Evolutionary conservation across 176 grass and related monocot species (phyloP), one percentile per base, ranked within the genome.

Genomic region (Oryza meyeriana): DNA sequence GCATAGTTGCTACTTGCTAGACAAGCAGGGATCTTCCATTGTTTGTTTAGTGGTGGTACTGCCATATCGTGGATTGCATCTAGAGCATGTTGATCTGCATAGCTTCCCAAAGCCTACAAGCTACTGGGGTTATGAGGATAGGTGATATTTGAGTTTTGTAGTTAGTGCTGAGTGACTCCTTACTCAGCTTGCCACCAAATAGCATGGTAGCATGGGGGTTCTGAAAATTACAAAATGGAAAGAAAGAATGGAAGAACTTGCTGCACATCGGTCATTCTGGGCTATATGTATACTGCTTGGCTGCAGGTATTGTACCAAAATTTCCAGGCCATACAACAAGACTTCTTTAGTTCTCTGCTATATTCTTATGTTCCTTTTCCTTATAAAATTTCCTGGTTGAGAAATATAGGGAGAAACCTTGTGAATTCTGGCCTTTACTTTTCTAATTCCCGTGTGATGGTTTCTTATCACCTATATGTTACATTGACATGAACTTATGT

Each of bases 401-500:
- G n/a, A 63, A 34, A 81, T 85, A 13, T 35, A 42, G 14, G 30
- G 39, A 29, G 36, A 57, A 85, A 22, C 25, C 25, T 34, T 24
- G 13, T 59, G 35, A 61, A 62, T 62, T 36, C 11, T 84, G 16
- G 1, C 5, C 7, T 75, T 67, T 74, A 26, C 22, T 59, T 89
- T 85, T 82, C 42, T 78, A 47, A 17, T 77, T 58, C 32, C 24
- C 57, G 34, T 75, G 20, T 42, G 40, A 76, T 39, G 24, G 14
- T 27, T 81, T 76, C 10, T 26, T 62, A 40, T 82, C 3, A 18
- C 63, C 57, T 42, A 65, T 77, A 66, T 64, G 20, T 76, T 71
- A 14, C 61, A 11, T 85, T 26, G n/a, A 11, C 65, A 86, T 31
- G 62, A 71, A 80, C 83, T 79, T 87, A 44, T 16, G 3, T 10